These are phyloP conservation scores for Heterococcus sp. DNA, from an alignment of 108 stramenopile species.

Conservation along the genomic window DNA sequence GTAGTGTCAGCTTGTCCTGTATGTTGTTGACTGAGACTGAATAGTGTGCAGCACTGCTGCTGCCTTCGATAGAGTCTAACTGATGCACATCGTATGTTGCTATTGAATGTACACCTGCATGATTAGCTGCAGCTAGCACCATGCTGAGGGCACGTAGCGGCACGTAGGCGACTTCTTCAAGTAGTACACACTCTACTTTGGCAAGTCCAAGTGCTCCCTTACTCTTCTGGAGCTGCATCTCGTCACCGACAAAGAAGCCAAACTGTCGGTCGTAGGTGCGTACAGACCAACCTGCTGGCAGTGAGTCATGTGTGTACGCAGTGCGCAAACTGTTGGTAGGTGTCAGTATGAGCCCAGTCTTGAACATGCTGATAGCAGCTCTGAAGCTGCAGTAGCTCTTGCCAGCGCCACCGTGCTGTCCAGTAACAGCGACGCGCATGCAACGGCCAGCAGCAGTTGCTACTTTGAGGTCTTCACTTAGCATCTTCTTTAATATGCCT, in stretches of 20 bases:
- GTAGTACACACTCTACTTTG: constrained; percentile 1
- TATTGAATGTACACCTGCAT: no score
- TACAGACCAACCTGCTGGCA: neutral
- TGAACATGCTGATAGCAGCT: neutral
- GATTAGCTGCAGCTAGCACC: no score
- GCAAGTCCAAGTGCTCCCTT: neutral
- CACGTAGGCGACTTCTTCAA: no score
- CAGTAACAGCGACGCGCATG: neutral
- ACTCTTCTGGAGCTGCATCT: neutral
- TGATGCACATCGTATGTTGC: no score
- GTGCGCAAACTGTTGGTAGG: neutral
- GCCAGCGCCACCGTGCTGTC: neutral
- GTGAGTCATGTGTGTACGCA: neutral
- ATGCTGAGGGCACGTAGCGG: no score
- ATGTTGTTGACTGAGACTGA: no score
- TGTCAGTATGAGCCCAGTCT: neutral
- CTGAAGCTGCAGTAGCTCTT: neutral
- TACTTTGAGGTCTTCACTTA: neutral
- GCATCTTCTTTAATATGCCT: neutral
- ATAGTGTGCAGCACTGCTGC: no score
- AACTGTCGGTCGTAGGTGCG: neutral
- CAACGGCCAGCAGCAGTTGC: no score
- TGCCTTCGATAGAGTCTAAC: no score
- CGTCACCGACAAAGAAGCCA: neutral
- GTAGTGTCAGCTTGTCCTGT: no score